Evolutionary conservation across 1,139 yeast genomes (phyloP), one percentile per base, ranked within the genome.

Genomic region (Yamadazyma trypodendri): DNA sequence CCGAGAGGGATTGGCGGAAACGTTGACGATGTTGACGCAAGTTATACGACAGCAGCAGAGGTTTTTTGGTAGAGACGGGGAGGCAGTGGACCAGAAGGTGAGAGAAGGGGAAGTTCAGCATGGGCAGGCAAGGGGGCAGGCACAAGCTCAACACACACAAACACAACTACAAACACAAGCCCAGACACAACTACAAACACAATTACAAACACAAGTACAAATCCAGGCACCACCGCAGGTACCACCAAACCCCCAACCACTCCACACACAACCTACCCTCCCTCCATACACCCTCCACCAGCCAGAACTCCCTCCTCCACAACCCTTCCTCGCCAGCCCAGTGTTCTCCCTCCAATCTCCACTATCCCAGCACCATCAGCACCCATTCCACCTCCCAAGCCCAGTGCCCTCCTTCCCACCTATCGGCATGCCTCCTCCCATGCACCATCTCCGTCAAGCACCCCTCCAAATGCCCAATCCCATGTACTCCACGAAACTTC

Each of bases 21-120:
- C 38, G 3, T 24, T 38, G 3, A 39, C 35, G 6, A 23, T 38
- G 27, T 16, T 39, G 9, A n/a, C 36, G 7, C 25, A 35, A 24
- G 31, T 40, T 21, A 38, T 35, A 24, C 35, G 36, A 14, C 34
- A 34, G 18, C 49, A 45, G 24, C 45, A 38, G 20, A 38, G 33
- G 10, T 41, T 41, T 22, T 43, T 42, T 18, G 35, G n/a, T n/a
- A n/a, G n/a, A n/a, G n/a, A n/a, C n/a, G n/a, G n/a, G n/a, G n/a
- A n/a, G n/a, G n/a, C n/a, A n/a, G n/a, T n/a, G n/a, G n/a, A n/a
- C 44, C 17, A n/a, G 13, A n/a, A 5, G 25, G 25, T 23, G 6
- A 8, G 7, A 5, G 7, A 18, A 6, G 21, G 21, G 8, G 7
- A 18, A 5, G 8, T 8, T 8, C 21, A 8, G 7, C 21, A 5